Conservation (phyloP, 495 filamentous ascomycete genomes). For the Xylaria palmicola region DNA sequence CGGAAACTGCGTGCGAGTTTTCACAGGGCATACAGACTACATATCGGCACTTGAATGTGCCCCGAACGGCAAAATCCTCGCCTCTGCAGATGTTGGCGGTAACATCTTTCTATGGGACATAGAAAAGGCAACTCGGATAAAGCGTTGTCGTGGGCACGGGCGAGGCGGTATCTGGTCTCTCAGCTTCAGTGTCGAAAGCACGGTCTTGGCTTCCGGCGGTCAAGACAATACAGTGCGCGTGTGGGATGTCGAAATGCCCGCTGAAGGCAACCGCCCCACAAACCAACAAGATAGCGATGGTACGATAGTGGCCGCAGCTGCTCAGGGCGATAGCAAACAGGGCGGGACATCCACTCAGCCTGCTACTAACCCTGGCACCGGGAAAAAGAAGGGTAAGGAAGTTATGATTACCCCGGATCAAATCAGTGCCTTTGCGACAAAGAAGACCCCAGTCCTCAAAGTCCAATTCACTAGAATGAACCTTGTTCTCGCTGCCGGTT, state of each 20-base stretch:
- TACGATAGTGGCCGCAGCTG: slow-evolving; percentile 44
- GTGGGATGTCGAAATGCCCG: slow-evolving; percentile 79
- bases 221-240: slow-evolving; percentile 90
- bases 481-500: slow-evolving; percentile 81
- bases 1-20: slow-evolving; percentile 83
- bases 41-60: slow-evolving; percentile 81
- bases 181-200: slow-evolving; percentile 87
- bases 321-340: slow-evolving; percentile 55
- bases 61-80: slow-evolving; percentile 81
- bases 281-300: slow-evolving; percentile 36
- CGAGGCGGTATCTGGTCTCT: slow-evolving; percentile 93
- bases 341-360: slow-evolving; percentile 27
- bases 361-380: slow-evolving; percentile 47
- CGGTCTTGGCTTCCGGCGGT: slow-evolving; percentile 80
- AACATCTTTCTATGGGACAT: slow-evolving; percentile 94
- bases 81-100: slow-evolving; percentile 80
- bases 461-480: slow-evolving; percentile 94
- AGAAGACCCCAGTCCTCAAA: slow-evolving; percentile 92
- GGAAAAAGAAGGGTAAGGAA: slow-evolving; percentile 87
- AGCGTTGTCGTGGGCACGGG: slow-evolving; percentile 90
- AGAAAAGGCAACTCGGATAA: slow-evolving; percentile 73
- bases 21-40: slow-evolving; percentile 84
- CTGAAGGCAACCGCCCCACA: slow-evolving; percentile 41
- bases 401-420: slow-evolving; percentile 88
- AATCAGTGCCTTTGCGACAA: slow-evolving; percentile 88